Conservation (phyloP, 2,329 filamentous ascomycete species). For the Ophiostoma triangulosporum region DNA sequence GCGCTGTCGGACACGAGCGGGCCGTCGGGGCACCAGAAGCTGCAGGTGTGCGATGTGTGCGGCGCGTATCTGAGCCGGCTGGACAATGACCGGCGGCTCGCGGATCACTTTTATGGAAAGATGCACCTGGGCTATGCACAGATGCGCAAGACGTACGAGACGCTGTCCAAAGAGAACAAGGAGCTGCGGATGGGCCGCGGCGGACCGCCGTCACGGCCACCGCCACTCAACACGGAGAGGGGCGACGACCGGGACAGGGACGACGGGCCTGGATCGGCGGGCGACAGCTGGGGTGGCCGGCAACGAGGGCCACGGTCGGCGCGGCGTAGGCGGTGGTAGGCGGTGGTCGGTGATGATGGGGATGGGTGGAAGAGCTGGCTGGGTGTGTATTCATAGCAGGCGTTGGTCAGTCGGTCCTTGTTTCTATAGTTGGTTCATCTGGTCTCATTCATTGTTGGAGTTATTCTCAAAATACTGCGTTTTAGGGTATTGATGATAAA, state of each 20-base stretch:
- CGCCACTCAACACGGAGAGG: background rate
- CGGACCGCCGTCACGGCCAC: slow-evolving; percentile 17
- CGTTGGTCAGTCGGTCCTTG: background rate
- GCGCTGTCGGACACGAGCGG: slow-evolving; percentile 82
- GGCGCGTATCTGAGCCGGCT: slow-evolving; percentile 85
- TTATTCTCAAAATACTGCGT: background rate
- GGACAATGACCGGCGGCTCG: slow-evolving; percentile 85
- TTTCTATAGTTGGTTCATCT: background rate
- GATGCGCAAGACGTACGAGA: slow-evolving; percentile 88
- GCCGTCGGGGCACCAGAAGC: slow-evolving; percentile 88
- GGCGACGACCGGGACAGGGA: slow-evolving; percentile 26
- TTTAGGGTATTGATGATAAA: background rate
- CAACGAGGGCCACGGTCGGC: slow-evolving; percentile 37
- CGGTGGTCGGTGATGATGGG: no score
- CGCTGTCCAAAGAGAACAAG: slow-evolving; percentile 66
- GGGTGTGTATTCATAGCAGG: background rate
- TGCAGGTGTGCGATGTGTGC: slow-evolving; percentile 97
- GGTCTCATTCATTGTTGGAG: background rate
- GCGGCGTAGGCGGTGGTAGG: slow-evolving; percentile 35
- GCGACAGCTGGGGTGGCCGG: slow-evolving; percentile 28
- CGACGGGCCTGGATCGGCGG: slow-evolving; percentile 16
- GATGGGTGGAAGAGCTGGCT: background rate
- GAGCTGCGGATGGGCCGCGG: slow-evolving; percentile 30
- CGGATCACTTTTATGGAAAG: slow-evolving; percentile 98
- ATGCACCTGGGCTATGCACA: slow-evolving; percentile 98